Conservation (phyloP, 805 yeast genomes). For the Vanderwaltozyma polyspora region DNA sequence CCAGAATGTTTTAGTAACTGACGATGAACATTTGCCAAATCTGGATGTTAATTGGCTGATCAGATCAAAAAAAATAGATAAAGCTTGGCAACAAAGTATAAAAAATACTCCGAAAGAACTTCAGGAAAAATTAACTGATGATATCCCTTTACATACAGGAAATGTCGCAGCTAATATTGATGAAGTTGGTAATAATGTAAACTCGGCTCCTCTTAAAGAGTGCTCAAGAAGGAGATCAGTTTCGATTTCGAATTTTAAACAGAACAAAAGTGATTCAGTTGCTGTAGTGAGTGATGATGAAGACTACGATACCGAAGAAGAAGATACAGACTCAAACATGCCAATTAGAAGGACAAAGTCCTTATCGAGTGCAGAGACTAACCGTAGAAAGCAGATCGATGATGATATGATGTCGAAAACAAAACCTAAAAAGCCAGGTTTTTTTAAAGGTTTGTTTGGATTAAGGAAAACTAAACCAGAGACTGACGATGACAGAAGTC, state of each 20-base stretch:
- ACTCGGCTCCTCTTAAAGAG: background rate
- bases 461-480: background rate
- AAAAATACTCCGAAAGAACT: background rate
- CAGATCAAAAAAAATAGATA: conserved; percentile 6
- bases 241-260: too few species aligned
- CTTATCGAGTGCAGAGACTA: conserved; percentile 12
- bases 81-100: background rate
- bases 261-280: too few species aligned
- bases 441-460: conserved; percentile 27
- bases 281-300: too few species aligned
- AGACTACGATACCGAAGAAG: too few species aligned
- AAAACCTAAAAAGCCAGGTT: conserved; percentile 19
- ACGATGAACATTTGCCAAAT: conserved; percentile 5
- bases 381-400: background rate
- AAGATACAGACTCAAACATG: background rate
- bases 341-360: conserved; percentile 26
- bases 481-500: background rate
- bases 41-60: conserved; percentile 25
- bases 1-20: too few species aligned
- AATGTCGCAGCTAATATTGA: too few species aligned
- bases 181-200: background rate
- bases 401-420: background rate
- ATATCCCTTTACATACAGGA: too few species aligned
- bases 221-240: background rate
- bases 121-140: too few species aligned